Conservation (phyloP, 2,329 filamentous ascomycete genomes). For the Ophiostoma ulmi region DNA sequence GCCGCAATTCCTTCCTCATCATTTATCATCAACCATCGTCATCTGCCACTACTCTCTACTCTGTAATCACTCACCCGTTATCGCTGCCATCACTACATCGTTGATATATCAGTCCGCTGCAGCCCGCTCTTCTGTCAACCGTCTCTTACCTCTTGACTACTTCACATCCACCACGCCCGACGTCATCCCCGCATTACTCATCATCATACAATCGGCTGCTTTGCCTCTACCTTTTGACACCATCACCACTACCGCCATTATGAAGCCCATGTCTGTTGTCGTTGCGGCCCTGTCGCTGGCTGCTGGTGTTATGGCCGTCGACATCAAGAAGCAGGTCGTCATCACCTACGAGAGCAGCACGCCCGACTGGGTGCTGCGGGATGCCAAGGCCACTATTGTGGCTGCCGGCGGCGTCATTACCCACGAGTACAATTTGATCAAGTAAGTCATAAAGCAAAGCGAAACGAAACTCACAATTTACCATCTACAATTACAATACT, state of each 20-base stretch:
- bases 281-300: slow-evolving; percentile 53
- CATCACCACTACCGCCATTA: slow-evolving; percentile 37
- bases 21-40: not conserved
- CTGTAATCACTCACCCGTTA: not conserved
- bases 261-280: slow-evolving; percentile 58
- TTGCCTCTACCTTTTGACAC: not conserved
- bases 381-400: slow-evolving; percentile 66
- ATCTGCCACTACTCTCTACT: not conserved
- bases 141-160: not conserved
- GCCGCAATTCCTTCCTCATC: not conserved
- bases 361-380: slow-evolving; percentile 60
- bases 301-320: slow-evolving; percentile 57
- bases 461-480: not conserved
- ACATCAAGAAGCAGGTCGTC: slow-evolving; percentile 67
- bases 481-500: slow-evolving; percentile 26
- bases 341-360: slow-evolving; percentile 69
- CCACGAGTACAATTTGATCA: slow-evolving; percentile 65
- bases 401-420: slow-evolving; percentile 71
- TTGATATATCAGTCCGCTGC: not conserved
- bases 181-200: slow-evolving; percentile 17
- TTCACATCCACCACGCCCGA: not conserved
- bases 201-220: not conserved
- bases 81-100: not conserved
- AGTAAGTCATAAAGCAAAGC: slow-evolving; percentile 45
- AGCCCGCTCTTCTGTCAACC: not conserved